phyloP scores from a whole-genome alignment of 257 asterid species.

The Nicotiana otophora region DNA sequence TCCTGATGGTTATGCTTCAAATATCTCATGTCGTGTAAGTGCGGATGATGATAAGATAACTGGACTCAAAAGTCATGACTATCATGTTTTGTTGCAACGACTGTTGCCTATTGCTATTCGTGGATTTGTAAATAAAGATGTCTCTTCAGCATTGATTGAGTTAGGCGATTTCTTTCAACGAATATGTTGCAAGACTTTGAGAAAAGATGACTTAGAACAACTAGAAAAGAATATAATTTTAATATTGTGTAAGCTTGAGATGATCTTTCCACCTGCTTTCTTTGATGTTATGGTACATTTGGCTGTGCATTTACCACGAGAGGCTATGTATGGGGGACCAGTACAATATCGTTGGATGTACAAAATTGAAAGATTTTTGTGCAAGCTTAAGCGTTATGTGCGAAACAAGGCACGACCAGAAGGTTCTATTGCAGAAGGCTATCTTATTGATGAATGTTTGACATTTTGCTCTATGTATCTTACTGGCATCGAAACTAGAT shows the following conservation, averaged over 20 bases:
- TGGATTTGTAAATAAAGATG: background rate
- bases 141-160: background rate
- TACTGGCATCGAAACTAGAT: no score
- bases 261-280: background rate
- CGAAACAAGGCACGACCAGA: background rate
- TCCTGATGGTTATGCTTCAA: no score
- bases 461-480: no score
- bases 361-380: background rate
- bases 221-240: no score
- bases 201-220: background rate
- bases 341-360: background rate
- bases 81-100: background rate
- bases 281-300: background rate
- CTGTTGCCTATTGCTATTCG: background rate
- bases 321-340: background rate
- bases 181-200: background rate
- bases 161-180: background rate
- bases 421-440: no score
- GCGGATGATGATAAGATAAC: no score
- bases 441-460: no score
- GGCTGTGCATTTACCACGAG: background rate
- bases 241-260: background rate
- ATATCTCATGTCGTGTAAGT: no score
- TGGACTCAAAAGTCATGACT: no score
- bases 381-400: background rate